Evolutionary conservation across 495 filamentous ascomycete species (phyloP), one percentile per base, ranked within the genome.

Genomic region (Neurospora cerealis): DNA sequence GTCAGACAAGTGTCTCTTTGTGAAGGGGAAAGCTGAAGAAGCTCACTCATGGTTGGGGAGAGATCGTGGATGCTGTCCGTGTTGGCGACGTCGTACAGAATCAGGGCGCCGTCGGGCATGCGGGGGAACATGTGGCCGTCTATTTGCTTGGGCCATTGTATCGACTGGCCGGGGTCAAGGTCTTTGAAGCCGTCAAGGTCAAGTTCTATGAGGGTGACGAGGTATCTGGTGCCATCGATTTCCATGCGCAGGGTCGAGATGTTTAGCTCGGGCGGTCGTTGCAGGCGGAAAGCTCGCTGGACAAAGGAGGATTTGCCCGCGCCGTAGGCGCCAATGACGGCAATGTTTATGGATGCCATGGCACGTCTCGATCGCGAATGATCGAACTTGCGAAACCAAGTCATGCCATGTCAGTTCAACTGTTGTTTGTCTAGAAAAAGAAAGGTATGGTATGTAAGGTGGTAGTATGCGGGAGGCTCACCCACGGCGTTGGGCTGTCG

Each of bases 271-370:
- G 91, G 86, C 2, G 88, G 81, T 42, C 83, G 82, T 73, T 88
- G 89, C 74, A 95, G 84, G 48, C 93, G 91, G 77, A 96, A 83
- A 13, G 93, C 92, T 71, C 87, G 89, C 78, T 93, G 91, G 74
- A 97, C 92, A 77, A 98, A 97, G 32, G 92, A 92, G 69, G 93
- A 93, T 83, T 98, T 98, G 76, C 95, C 95, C 41, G 93, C 92
- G 70, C 91, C 90, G 76, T 88, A 85, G 76, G 89, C 88, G 71
- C 96, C 96, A 77, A 97, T 88, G 34, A 98, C 90, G 40, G 91
- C 93, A 79, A 98, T 93, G 78, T 93, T 95, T 78, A 97, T 89
- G 78, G 91, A 83, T 74, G 89, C 88, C 83, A 91, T 88, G 69
- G 73, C 66, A 70, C 69, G 71, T 54, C 77, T 75, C 74, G 73